Conservation (phyloP, 768 basidiomycete species). For the Agrocybe pediades region DNA sequence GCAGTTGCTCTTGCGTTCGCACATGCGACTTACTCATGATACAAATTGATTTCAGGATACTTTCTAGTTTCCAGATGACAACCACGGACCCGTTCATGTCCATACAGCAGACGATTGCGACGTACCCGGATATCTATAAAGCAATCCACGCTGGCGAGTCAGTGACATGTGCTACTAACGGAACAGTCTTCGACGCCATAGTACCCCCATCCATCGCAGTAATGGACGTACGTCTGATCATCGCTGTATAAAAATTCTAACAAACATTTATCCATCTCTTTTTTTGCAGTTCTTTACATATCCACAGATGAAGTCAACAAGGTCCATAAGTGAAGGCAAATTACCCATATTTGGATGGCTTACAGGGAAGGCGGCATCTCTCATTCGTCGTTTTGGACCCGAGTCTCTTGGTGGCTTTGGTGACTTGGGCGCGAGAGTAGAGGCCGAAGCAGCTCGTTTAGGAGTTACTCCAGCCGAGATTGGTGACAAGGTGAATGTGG, state of each 20-base stretch:
- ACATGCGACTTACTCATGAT: not conserved
- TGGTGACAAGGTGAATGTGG: constrained; percentile 3
- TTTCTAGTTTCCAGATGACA: not conserved
- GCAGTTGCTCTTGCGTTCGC: not conserved
- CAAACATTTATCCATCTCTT: not conserved
- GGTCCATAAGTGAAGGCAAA: not conserved
- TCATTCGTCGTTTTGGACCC: constrained; percentile 8
- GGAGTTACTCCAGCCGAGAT: constrained; percentile 1
- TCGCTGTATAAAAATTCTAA: not conserved
- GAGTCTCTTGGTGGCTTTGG: constrained; percentile 8
- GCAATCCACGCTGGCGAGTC: not conserved
- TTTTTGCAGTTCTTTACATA: constrained; percentile 3
- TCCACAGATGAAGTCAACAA: not conserved
- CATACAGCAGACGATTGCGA: not conserved
- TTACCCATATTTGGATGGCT: constrained; percentile 2
- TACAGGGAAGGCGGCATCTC: not conserved
- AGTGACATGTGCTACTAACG: constrained; percentile 8
- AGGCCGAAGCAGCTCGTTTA: constrained; percentile 5
- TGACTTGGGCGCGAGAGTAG: not conserved
- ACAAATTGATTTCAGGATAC: not conserved
- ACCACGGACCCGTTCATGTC: not conserved
- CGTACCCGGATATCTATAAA: not conserved
- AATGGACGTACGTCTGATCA: constrained; percentile 1
- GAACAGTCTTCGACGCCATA: constrained; percentile 9
- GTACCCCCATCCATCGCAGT: constrained; percentile 2